Percentiles rank a stretch among this genome's conserved stretches.
These are phyloP conservation scores for Xylaria sp. DNA, from an alignment of 2,329 filamentous ascomycete genomes.

Conservation along the genomic window DNA sequence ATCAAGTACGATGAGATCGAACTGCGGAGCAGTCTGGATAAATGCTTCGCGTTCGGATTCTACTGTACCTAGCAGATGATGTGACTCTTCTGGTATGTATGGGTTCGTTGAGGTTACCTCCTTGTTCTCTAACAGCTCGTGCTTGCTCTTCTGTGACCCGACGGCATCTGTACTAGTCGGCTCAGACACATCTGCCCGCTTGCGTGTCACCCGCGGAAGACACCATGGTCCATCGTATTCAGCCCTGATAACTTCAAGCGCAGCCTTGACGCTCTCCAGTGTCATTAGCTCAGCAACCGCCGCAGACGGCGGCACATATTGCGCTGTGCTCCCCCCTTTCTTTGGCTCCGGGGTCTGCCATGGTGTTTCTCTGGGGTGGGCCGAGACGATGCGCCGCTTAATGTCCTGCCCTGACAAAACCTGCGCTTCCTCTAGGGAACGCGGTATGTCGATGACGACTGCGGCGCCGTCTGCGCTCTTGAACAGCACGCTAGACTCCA, in stretches of 20 bases:
- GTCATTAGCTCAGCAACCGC: slow-evolving; percentile 67
- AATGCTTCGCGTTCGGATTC: slow-evolving; percentile 56
- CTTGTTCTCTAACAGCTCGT: slow-evolving; percentile 9
- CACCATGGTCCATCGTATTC: slow-evolving; percentile 58
- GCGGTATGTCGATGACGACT: slow-evolving; percentile 74
- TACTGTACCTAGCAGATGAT: slow-evolving; percentile 62
- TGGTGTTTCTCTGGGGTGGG: slow-evolving; percentile 55
- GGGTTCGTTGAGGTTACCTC: slow-evolving; percentile 21
- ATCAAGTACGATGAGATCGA: slow-evolving; percentile 77
- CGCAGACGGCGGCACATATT: slow-evolving; percentile 54
- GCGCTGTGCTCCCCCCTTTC: slow-evolving; percentile 52
- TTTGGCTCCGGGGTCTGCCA: slow-evolving; percentile 67
- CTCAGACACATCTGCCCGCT: slow-evolving; percentile 17
- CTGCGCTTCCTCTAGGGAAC: slow-evolving; percentile 75
- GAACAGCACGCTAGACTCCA: slow-evolving; percentile 61
- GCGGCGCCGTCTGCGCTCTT: slow-evolving; percentile 62
- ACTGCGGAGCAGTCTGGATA: slow-evolving; percentile 59
- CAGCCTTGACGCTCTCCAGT: slow-evolving; percentile 57
- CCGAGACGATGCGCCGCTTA: slow-evolving; percentile 59
- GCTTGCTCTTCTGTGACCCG: slow-evolving; percentile 37
- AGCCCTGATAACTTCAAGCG: slow-evolving; percentile 54
- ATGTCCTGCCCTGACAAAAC: slow-evolving; percentile 54
- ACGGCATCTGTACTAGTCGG: slow-evolving; percentile 5
- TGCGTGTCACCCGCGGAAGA: slow-evolving; percentile 53
- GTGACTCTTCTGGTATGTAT: slow-evolving; percentile 56